Percentiles rank a stretch among this genome's conserved stretches.
Evolutionary conservation across 2,329 filamentous ascomycete species (phyloP).

Genomic region (Xylaria sp.): DNA sequence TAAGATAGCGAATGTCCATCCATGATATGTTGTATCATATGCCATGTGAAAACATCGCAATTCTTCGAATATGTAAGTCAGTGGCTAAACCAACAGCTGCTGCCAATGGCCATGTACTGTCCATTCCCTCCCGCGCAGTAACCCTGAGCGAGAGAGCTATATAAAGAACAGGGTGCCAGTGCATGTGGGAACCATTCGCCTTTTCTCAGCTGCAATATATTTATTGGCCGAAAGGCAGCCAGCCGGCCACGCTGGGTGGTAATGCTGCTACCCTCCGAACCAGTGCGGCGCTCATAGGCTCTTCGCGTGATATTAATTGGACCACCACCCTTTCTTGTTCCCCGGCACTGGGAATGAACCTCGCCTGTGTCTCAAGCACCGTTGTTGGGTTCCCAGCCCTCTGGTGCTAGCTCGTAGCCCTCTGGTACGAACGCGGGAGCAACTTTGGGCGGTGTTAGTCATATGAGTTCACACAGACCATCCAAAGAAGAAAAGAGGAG

Average conservation of each 20-base stretch:
- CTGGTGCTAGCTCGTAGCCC: conserved; percentile 43
- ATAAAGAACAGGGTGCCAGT: conserved; percentile 12
- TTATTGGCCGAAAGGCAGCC: conserved; percentile 9
- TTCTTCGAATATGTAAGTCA: neutral
- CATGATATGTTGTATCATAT: neutral
- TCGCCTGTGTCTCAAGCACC: conserved; percentile 12
- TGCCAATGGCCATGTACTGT: neutral
- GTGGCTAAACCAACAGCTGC: neutral
- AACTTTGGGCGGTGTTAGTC: conserved; percentile 38
- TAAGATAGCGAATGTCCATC: neutral
- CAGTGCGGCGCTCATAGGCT: conserved; percentile 6
- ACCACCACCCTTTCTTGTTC: neutral
- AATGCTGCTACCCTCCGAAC: conserved; percentile 19
- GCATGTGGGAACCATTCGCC: neutral
- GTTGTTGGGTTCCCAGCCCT: conserved; percentile 43
- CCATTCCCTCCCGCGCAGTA: neutral
- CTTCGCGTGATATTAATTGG: conserved; percentile 10
- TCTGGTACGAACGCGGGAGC: conserved; percentile 45
- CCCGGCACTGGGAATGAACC: neutral
- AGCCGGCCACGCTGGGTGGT: neutral
- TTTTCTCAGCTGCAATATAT: conserved; percentile 5
- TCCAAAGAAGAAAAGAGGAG: neutral
- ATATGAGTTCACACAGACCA: neutral
- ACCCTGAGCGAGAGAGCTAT: conserved; percentile 2
- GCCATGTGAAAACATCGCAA: neutral